phyloP scores from a whole-genome alignment of 805 yeast species.

The Tetrapisispora fleetii region DNA sequence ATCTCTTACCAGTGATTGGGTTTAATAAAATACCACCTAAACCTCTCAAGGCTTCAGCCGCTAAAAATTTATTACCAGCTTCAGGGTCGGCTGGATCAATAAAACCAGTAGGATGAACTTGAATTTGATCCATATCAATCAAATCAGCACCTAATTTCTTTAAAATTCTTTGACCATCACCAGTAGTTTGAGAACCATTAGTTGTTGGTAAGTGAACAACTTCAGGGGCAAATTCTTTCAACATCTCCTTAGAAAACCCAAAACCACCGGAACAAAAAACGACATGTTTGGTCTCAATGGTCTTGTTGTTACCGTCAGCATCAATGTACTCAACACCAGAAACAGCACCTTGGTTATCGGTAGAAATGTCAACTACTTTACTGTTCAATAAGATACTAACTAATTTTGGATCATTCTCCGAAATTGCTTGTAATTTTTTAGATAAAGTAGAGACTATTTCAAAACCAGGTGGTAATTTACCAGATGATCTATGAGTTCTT shows the following conservation, averaged over 20 bases:
- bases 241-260: slow-evolving; percentile 32
- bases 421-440: slow-evolving; percentile 28
- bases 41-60: slow-evolving; percentile 53
- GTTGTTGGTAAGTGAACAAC: slow-evolving; percentile 41
- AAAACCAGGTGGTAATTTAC: slow-evolving; percentile 49
- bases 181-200: slow-evolving; percentile 46
- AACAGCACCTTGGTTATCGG: slow-evolving; percentile 24
- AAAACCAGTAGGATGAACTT: slow-evolving; percentile 57
- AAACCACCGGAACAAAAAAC: slow-evolving; percentile 57
- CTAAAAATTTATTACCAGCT: slow-evolving; percentile 43
- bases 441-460: slow-evolving; percentile 42
- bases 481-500: slow-evolving; percentile 70
- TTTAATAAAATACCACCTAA: slow-evolving; percentile 47
- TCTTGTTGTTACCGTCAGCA: slow-evolving; percentile 18
- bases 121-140: slow-evolving; percentile 51
- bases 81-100: slow-evolving; percentile 34
- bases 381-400: slow-evolving; percentile 33
- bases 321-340: slow-evolving; percentile 36
- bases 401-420: slow-evolving; percentile 18
- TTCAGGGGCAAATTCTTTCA: slow-evolving; percentile 40
- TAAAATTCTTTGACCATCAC: slow-evolving; percentile 48
- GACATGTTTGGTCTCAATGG: slow-evolving; percentile 28
- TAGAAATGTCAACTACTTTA: slow-evolving; percentile 29
- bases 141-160: slow-evolving; percentile 39
- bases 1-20: slow-evolving; percentile 37